Base-by-base conservation (phyloP, 805 yeast species). In the Lipomyces yamanashiensis region DNA sequence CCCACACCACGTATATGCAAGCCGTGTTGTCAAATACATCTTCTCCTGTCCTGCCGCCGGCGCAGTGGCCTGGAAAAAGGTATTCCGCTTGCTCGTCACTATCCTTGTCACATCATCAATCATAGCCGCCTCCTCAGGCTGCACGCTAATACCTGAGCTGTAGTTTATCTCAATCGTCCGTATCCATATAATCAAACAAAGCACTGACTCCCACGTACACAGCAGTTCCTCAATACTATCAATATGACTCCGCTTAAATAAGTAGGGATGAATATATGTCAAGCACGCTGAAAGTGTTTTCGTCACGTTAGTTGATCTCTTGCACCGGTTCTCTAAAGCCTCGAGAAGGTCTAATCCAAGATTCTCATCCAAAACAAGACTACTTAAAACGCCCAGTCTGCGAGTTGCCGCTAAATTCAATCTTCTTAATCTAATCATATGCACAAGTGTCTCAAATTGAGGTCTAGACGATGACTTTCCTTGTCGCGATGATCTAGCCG, bases 1-100 rank as follows among this genome's bases (percentile, higher is more conserved):
- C 7, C 63, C 63, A 28, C 54, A 59, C 63, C 63, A 59, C n/a
- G 59, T 59, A 41, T 54, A 59, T 9, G 63, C 63, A 19, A 59
- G 45, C 6, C 59, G 47, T 6, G 63, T 59, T 6, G 63, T 59
- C 21, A 59, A 43, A 40, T 59, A 59, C 63, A 59, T 59, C 40
- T 59, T 59, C n/a, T 59, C 54, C n/a, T 58, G 53, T 3, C 56
- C 58, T 4, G 51, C 15, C 3, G 34, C 37, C 5, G 62, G 62
- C 2, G 58, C 41, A 7, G 52, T 51, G 8, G 28, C 62, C 15
- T 45, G 57, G 28, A 54, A 47, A 21, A 45, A 51, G 1, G 54
- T 59, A 43, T 59, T 59, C 36, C 50, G 57, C 36, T 48, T 47
- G 37, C 54, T 53, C 9, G 58, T 59, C 15, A 59, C 59, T 19